Percentiles rank a stretch among this genome's conserved stretches.
Conservation (phyloP, 768 basidiomycete genomes). For the Lenzites betulinus region DNA sequence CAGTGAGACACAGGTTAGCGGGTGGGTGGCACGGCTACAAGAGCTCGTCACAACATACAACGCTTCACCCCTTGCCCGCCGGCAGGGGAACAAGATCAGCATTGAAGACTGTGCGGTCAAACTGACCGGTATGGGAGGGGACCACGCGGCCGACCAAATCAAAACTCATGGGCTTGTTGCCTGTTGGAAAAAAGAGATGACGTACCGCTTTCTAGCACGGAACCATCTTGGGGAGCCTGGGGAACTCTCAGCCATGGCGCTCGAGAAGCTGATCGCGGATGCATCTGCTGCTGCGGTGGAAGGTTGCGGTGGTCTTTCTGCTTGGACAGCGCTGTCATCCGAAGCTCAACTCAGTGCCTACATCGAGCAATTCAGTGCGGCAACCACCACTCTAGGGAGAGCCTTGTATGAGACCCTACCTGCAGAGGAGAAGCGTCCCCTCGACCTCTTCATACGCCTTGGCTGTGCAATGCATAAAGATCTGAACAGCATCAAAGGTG, state of each 20-base stretch:
- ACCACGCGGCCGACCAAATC: conserved; percentile 4
- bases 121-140: not conserved
- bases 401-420: not conserved
- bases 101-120: not conserved
- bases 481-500: conserved; percentile 19
- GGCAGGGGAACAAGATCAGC: not conserved
- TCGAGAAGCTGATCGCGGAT: not conserved
- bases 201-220: not conserved
- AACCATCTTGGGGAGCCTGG: not conserved
- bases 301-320: not conserved
- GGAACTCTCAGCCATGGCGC: not conserved
- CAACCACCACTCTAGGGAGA: not conserved
- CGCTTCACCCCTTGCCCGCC: not conserved
- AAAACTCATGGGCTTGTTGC: not conserved
- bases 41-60: not conserved
- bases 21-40: not conserved
- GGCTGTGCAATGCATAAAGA: conserved; percentile 24
- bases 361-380: not conserved
- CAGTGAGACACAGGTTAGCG: not conserved
- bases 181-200: not conserved
- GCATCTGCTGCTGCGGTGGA: not conserved
- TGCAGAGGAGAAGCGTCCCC: not conserved
- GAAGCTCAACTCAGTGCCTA: not conserved
- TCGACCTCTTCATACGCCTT: conserved; percentile 9
- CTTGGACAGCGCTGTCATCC: not conserved